Percentiles rank a stretch among this genome's conserved stretches.
Conservation (phyloP, 345 rosid genomes). For the Eucalyptus urophylla region DNA sequence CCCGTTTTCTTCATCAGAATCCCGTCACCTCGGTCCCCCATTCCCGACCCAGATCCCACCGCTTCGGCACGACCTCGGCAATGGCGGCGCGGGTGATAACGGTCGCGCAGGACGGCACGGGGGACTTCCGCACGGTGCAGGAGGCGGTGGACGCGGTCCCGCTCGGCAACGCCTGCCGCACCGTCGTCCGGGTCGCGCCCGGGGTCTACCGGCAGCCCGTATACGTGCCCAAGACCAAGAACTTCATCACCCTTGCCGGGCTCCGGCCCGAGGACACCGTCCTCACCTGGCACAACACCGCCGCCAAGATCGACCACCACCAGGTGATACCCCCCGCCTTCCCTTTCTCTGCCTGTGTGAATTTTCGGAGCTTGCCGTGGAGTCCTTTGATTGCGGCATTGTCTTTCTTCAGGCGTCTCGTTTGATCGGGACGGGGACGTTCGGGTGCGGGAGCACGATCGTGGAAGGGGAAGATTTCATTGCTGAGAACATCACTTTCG, state of each 20-base stretch:
- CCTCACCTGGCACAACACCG: conserved; percentile 82
- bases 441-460: conserved; percentile 81
- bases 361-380: neutral
- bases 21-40: neutral
- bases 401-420: neutral
- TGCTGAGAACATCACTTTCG: conserved; percentile 94
- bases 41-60: neutral
- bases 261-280: conserved; percentile 57
- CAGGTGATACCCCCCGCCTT: conserved; percentile 27
- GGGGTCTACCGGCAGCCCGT: conserved; percentile 78
- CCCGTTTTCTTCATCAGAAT: neutral
- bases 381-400: neutral
- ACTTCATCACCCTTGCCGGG: conserved; percentile 79
- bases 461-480: conserved; percentile 96
- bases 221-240: conserved; percentile 88
- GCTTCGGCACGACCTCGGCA: neutral
- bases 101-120: conserved; percentile 72
- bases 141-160: conserved; percentile 81
- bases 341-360: neutral
- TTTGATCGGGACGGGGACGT: conserved; percentile 85
- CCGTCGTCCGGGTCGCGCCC: conserved; percentile 64
- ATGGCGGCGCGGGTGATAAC: conserved; percentile 52
- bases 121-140: conserved; percentile 65
- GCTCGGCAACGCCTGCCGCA: conserved; percentile 54
- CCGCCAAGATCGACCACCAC: conserved; percentile 75